Conservation (phyloP, 805 yeast species). For the Lipomyces sp. region DNA sequence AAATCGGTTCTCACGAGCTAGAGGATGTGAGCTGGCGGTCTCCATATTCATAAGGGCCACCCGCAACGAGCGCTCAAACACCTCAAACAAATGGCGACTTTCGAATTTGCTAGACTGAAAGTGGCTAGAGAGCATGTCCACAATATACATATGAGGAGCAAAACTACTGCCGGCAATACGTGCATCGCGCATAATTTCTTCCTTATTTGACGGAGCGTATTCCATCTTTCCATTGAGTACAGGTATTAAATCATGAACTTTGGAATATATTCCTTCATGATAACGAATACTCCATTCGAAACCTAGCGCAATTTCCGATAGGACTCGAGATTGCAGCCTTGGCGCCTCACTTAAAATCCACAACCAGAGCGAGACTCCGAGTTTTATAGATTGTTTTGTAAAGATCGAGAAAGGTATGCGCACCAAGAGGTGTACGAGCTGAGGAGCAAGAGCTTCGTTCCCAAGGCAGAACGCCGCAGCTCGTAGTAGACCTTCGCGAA, state of each 20-base stretch:
- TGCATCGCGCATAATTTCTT: constrained; percentile 59
- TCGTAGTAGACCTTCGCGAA: constrained; percentile 43
- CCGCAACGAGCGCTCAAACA: constrained; percentile 63
- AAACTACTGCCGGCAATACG: constrained; percentile 53
- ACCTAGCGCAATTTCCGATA: constrained; percentile 68
- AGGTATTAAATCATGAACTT: constrained; percentile 43
- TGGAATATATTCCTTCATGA: constrained; percentile 66
- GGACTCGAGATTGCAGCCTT: constrained; percentile 59
- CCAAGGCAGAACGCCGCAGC: constrained; percentile 51
- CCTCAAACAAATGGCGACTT: constrained; percentile 68
- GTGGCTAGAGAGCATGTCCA: constrained; percentile 70
- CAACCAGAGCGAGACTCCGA: constrained; percentile 80
- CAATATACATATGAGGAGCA: constrained; percentile 72
- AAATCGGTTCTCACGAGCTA: constrained; percentile 73
- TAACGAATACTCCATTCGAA: constrained; percentile 71
- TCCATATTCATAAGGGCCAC: constrained; percentile 56
- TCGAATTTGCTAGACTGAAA: constrained; percentile 79
- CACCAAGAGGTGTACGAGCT: constrained; percentile 52
- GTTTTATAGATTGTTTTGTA: constrained; percentile 60
- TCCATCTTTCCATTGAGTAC: constrained; percentile 81
- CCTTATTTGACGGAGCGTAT: constrained; percentile 80
- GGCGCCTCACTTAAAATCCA: constrained; percentile 72
- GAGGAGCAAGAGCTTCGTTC: constrained; percentile 35
- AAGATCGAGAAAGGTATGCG: constrained; percentile 71
- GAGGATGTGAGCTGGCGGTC: constrained; percentile 79